phyloP scores from a whole-genome alignment of 108 stramenopile species.

The Chaetoceros muelleri region DNA sequence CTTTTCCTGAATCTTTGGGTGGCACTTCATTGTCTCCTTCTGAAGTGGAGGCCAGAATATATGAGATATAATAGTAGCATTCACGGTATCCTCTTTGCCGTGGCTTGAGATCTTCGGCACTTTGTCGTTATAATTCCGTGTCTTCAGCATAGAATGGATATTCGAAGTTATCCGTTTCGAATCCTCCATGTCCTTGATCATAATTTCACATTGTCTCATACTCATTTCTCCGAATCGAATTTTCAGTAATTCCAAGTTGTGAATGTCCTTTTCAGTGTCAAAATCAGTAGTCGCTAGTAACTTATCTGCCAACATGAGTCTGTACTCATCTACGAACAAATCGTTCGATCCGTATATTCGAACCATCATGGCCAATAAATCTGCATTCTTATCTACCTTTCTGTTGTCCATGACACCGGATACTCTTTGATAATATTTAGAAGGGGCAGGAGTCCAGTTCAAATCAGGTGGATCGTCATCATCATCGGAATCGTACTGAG shows the following conservation, averaged over 20 bases:
- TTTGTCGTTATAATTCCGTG: too few relatives aligned
- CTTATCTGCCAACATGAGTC: conserved; percentile 94
- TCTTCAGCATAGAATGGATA: conserved; percentile 47
- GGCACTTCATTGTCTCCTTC: conserved; percentile 67
- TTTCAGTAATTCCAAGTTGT: conserved; percentile 93
- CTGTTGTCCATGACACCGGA: conserved; percentile 2
- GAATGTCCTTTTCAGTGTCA: conserved; percentile 88
- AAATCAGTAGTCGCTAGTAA: conserved; percentile 72
- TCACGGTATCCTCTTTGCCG: conserved; percentile 29
- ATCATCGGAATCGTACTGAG: conserved; percentile 41
- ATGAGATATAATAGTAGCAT: conserved; percentile 85
- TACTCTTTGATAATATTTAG: conserved; percentile 20
- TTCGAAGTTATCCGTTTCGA: conserved; percentile 85
- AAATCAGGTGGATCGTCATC: conserved; percentile 53
- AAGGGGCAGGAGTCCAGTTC: conserved; percentile 71
- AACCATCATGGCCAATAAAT: conserved; percentile 93
- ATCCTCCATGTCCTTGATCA: conserved; percentile 96
- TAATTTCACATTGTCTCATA: conserved; percentile 93
- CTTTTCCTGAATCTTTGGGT: conserved; percentile 56
- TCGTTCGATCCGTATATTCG: conserved; percentile 98
- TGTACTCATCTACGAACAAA: conserved; percentile 94
- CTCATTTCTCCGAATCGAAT: conserved; percentile 88
- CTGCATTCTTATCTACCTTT: conserved; percentile 32
- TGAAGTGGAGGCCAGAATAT: conserved; percentile 96
- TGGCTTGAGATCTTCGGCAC: conserved; percentile 10